A percentile compares a stretch with the other conserved stretches of the same genome.
Conservation (phyloP, 345 rosid genomes). For the Eucalyptus cloeziana region DNA sequence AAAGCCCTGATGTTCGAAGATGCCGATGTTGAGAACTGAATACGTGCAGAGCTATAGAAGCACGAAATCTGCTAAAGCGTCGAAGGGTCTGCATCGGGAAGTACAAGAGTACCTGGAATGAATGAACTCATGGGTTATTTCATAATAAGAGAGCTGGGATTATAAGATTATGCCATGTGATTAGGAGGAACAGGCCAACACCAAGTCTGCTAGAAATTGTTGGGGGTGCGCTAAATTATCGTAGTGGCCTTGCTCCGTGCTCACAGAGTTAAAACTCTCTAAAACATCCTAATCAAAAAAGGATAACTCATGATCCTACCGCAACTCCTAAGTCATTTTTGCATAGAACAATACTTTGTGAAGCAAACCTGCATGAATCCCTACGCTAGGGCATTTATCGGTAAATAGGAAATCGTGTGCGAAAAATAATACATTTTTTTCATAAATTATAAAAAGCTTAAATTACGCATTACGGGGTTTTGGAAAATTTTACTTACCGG, state of each 20-base stretch:
- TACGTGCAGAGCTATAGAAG: not conserved
- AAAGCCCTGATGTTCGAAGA: not conserved
- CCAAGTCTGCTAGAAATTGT: not conserved
- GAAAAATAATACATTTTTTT: not conserved
- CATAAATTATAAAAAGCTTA: not conserved
- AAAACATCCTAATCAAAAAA: not conserved
- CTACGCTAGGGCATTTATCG: not conserved
- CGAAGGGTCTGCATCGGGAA: no score
- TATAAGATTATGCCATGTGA: not conserved
- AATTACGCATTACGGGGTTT: not conserved
- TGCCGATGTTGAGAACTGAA: not conserved
- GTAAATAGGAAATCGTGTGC: not conserved
- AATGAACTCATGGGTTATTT: not conserved
- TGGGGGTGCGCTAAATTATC: not conserved
- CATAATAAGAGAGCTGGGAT: not conserved
- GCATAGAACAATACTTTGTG: not conserved
- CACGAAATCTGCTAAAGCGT: not conserved
- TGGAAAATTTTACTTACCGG: not conserved
- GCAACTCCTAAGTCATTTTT: not conserved
- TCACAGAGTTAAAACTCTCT: not conserved
- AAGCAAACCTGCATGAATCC: not conserved
- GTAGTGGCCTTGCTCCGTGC: not conserved
- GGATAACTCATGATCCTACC: not conserved
- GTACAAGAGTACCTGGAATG: not conserved
- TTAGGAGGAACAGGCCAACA: not conserved